Evolutionary conservation across 371 early-diverging fungal genomes (phyloP), one percentile per base, ranked within the genome.

Genomic region (Mortierella sp.): DNA sequence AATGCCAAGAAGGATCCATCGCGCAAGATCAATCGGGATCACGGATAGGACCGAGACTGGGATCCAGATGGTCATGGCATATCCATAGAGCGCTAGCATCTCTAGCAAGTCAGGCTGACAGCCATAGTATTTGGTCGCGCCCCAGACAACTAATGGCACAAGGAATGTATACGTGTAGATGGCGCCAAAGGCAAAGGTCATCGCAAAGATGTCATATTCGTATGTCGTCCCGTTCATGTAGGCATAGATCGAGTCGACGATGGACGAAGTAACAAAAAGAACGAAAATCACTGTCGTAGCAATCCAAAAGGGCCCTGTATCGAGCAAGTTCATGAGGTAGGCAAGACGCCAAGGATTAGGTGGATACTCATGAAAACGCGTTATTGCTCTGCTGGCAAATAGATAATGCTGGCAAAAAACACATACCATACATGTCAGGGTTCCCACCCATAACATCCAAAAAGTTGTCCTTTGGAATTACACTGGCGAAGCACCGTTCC

Each of bases 271-370:
- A 18, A 96, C 96, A 84, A 97, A 98, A 18, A 97, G 87, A 25
- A 88, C 74, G 72, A 98, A 96, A 18, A 98, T 91, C 26, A 97
- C 95, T 0, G 97, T 95, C 0, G 98, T 98, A 1, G 97, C 82
- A 56, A 98, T 92, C 98, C 98, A 98, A 81, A 98, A 97, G 0
- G 98, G 98, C 4, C 95, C 94, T 89, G 37, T 44, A 21, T 37
- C 18, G 25, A 57, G 23, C 37, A 11, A 51, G 26, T 30, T 16
- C 16, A 5, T 43, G 19, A 26, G 50, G 43, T n/a, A 37, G 9
- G 9, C n/a, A 30, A 30, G 30, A 12, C 7, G 23, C 7, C 14
- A 43, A 37, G 5, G n/a, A 14, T 29, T 26, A 21, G 21, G 18
- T 23, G 21, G 21, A 7, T 6, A 7, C 28, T 57, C n/a, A 5